Evolutionary conservation across 768 basidiomycete species (phyloP), one percentile per base, ranked within the genome.

Genomic region (Strobilomyces confusus): DNA sequence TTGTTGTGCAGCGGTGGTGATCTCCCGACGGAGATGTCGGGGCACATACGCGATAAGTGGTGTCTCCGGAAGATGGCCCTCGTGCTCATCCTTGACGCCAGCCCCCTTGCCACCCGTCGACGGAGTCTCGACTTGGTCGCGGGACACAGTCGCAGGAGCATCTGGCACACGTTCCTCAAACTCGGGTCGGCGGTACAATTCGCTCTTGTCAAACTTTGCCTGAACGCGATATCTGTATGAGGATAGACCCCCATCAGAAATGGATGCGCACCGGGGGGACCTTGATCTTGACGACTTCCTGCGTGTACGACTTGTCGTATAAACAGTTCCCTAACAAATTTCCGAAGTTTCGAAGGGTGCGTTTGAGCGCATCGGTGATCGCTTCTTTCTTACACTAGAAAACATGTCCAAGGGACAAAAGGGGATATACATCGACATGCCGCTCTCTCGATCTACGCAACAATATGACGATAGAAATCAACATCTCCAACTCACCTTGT

Each of bases 381-480:
- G 97, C 95, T 67, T 98, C 97, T 62, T 99, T 99, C 78, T 98
- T 98, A 66, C 91, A 93, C 97, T 99, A 61, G 30, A 38, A 52
- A 55, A 44, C 5, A 14, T 3, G 6, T 3, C 22, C 25, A 15
- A 14, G 23, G 33, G 15, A 6, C 17, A 23, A 44, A 17, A 44
- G 13, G 7, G 9, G 4, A 44, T n/a, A 55, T 34, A 42, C 43
- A 29, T 59, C 38, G 38, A 46, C n/a, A 49, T 51, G n/a, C n/a
- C n/a, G n/a, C n/a, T n/a, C n/a, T n/a, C n/a, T n/a, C 36, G 26
- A 19, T 51, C 36, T 51, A 47, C 40, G 13, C 56, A 20, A 23
- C 26, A 26, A 8, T n/a, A n/a, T 8, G 26, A 26, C 26, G 8
- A 26, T 4, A 26, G 26, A 26, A 4, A 26, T 26, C 26, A 8